phyloP scores from a whole-genome alignment of 331 rosid genomes.

The Malus hybrid region DNA sequence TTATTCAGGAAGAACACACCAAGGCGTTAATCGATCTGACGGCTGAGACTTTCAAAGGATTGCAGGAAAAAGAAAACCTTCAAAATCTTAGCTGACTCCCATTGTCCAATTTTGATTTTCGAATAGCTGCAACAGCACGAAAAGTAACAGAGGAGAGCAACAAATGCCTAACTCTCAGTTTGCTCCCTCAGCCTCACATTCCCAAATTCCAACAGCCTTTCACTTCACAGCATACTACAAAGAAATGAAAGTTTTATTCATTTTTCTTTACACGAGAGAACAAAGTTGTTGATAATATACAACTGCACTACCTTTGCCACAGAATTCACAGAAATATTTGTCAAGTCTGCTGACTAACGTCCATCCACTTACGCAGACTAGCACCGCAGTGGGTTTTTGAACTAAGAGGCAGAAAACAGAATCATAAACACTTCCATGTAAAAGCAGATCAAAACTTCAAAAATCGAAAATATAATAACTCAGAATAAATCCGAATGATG shows the following conservation, averaged over 20 bases:
- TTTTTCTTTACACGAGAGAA: not conserved
- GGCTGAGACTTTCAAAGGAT: not conserved
- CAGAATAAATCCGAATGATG: too few relatives aligned
- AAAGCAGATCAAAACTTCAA: too few relatives aligned
- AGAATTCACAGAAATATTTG: conserved; percentile 73
- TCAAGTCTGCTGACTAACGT: conserved; percentile 61
- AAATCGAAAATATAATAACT: too few relatives aligned
- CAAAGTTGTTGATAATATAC: not conserved
- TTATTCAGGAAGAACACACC: not conserved
- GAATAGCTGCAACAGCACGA: not conserved
- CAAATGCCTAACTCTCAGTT: conserved; percentile 52
- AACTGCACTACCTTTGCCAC: conserved; percentile 52
- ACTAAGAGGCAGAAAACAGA: not conserved
- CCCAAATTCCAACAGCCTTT: conserved; percentile 88
- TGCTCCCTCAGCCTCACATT: conserved; percentile 90
- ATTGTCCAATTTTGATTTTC: not conserved
- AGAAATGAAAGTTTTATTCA: not conserved
- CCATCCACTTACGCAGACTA: conserved; percentile 82
- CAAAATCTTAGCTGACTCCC: not conserved
- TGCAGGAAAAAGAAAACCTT: not conserved
- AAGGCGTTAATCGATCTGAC: not conserved
- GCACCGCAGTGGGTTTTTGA: conserved; percentile 83
- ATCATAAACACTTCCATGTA: not conserved
- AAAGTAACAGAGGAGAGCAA: too few relatives aligned
- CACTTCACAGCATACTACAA: conserved; percentile 79